Evolutionary conservation across 179 eudicot species (phyloP), one percentile per base, ranked within the genome.

Genomic region (Beta lomatogona): DNA sequence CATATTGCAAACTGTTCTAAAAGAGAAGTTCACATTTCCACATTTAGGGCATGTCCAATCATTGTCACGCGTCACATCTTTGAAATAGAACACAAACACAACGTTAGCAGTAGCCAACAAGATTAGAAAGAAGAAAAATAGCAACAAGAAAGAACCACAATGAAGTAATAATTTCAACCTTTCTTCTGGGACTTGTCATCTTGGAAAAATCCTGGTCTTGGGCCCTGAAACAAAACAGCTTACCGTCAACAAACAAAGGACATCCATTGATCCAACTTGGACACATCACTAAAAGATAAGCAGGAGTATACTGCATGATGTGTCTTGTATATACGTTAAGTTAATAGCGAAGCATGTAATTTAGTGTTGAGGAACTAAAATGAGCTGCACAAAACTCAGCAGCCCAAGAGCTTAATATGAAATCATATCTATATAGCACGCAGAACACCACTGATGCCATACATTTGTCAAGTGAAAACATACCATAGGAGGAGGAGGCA

Each of bases 11-110:
- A 93, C 91, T 45, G 94, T 87, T 88, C 99, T 84, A 45, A 96
- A 96, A 6, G 99, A 92, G 87, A 94, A 96, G 88, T 96, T 96
- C 77, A 94, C 93, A 83, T 96, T 96, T 79, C 98, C 97, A 88
- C 99, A 96, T 69, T 94, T 92, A 14, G 99, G 99, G 86, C 99
- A 96, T 46, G 85, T 80, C 99, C 99, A 96, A 81, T 96, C 99
- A 81, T 92, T 91, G 66, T 92, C 98, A 80, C 95, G 95, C 2
- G 91, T 88, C 83, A 80, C 92, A 87, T 94, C 98, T 94, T 75
- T 63, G 66, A 45, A 19, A 48, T 76, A 64, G 12, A 66, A 69
- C 53, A 75, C 10, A 57, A 71, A 58, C 67, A 69, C 28, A 50
- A 11, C 18, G 68, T 75, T 55, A 79, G 63, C 21, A 52, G 1